phyloP scores from a whole-genome alignment of 768 basidiomycete genomes.

The Pholiota molesta region DNA sequence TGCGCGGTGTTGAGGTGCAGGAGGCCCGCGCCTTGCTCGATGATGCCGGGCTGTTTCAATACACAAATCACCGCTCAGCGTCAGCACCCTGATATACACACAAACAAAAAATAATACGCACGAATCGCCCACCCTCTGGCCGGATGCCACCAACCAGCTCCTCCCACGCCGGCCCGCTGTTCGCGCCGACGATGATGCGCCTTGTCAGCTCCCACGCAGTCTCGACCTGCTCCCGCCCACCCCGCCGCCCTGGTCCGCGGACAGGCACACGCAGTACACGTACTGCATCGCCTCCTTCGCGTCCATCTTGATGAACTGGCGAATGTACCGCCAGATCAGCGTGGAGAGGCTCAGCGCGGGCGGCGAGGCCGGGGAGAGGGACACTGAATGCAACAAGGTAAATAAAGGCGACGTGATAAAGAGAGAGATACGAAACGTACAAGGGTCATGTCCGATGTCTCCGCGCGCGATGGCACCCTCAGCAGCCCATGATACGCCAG shows the following conservation, averaged over 20 bases:
- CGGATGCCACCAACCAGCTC: slow-evolving; percentile 94
- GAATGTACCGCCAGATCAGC: slow-evolving; percentile 89
- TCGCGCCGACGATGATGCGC: slow-evolving; percentile 77
- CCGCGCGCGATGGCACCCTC: slow-evolving; percentile 77
- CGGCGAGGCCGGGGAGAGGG: slow-evolving; percentile 64
- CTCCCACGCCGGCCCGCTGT: slow-evolving; percentile 84
- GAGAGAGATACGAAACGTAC: slow-evolving; percentile 46
- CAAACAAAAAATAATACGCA: slow-evolving; percentile 41
- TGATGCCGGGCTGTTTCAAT: slow-evolving; percentile 69
- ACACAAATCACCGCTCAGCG: too few relatives aligned
- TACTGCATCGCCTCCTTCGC: slow-evolving; percentile 95
- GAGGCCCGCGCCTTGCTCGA: slow-evolving; percentile 81
- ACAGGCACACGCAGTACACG: slow-evolving; percentile 83
- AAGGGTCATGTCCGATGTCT: slow-evolving; percentile 84
- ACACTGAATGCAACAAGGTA: slow-evolving; percentile 46
- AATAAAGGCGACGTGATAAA: neutral
- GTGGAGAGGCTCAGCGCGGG: slow-evolving; percentile 83
- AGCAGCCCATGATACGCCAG: slow-evolving; percentile 93
- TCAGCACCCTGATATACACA: too few relatives aligned
- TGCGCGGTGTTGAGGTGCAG: slow-evolving; percentile 68
- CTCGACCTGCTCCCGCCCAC: slow-evolving; percentile 85
- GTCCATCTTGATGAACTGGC: slow-evolving; percentile 91
- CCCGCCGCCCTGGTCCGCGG: slow-evolving; percentile 66
- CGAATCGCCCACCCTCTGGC: slow-evolving; percentile 87
- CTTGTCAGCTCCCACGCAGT: slow-evolving; percentile 79